Base-by-base conservation (phyloP, 305 asterid genomes). In the Fraxinus xanthoxyloides region DNA sequence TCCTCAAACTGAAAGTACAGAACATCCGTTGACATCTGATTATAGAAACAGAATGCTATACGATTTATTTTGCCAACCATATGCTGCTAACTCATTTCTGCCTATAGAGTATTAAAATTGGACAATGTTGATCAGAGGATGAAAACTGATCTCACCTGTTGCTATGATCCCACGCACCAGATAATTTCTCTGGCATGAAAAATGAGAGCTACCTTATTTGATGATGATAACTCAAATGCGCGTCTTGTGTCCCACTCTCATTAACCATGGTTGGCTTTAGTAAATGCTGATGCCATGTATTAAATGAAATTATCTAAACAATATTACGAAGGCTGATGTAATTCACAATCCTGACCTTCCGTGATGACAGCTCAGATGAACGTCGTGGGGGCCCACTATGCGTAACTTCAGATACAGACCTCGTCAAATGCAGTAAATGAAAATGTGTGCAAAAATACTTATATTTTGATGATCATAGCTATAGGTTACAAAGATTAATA, bases 221-320 rank as follows among this genome's bases (percentile, higher is more conserved):
- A 4, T 56, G 46, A 54, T n/a, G 51, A 3, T 43, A 34, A 63
- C 43, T 7, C 28, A 5, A 19, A 30, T 24, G 76, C 4, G 0
- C 3, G 6, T 17, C 32, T 4, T 46, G 73, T 23, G 26, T 23
- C 76, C 12, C 31, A 65, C 13, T 15, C 23, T 7, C 77, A 73
- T 7, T 17, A 34, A 35, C 76, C 69, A n/a, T 38, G 13, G 24
- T 34, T 32, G 30, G 7, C 19, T 5, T 30, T 48, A 5, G 19
- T 13, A 38, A 35, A 31, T 70, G 51, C 1, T 6, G 28, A 7
- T 6, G 28, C 4, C n/a, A 61, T 75, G 76, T 63, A 80, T 70
- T 80, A 54, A 69, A 70, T 76, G 81, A 32, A 69, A 51, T 51
- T 51, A 48, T 81, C 61, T 31, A 69, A 26, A 48, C 28, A 48